These are phyloP conservation scores for Penicillium malachiteum DNA, from an alignment of 495 filamentous ascomycete genomes.

Conservation along the genomic window DNA sequence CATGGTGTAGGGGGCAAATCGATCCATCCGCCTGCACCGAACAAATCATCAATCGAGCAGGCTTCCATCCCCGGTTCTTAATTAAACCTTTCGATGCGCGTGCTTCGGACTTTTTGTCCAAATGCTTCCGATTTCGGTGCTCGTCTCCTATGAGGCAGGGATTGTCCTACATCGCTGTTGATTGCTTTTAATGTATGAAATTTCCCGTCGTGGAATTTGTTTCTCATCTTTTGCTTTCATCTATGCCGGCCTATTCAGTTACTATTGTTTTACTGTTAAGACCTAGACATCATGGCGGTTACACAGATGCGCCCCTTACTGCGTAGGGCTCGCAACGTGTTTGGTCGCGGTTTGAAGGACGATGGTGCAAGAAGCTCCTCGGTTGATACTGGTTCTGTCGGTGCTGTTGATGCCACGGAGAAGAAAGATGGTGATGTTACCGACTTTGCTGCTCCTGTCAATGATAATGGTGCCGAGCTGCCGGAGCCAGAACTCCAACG, in stretches of 20 bases:
- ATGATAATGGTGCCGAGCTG: constrained; percentile 30
- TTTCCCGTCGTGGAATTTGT: neutral
- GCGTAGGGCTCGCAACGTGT: constrained; percentile 3
- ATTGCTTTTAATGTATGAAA: neutral
- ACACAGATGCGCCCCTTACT: constrained; percentile 6
- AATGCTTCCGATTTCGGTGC: constrained; percentile 8
- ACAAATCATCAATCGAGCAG: neutral
- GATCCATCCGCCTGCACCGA: neutral
- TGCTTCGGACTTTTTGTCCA: neutral
- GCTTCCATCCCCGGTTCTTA: neutral
- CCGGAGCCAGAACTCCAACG: constrained; percentile 15
- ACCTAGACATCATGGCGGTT: neutral
- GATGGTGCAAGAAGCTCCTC: neutral
- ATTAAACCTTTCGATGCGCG: neutral
- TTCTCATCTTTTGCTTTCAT: neutral
- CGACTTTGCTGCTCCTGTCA: constrained; percentile 45
- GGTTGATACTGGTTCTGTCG: neutral
- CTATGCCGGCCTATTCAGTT: too few species aligned
- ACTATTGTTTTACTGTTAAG: neutral
- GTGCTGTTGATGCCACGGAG: neutral
- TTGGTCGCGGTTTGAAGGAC: neutral
- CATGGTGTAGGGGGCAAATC: constrained; percentile 1
- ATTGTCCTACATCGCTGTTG: neutral
- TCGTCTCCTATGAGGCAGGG: constrained; percentile 2
- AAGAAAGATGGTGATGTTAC: constrained; percentile 4